Base-by-base conservation (phyloP, 2,329 filamentous ascomycete species). In the Aspergillus caelatus region DNA sequence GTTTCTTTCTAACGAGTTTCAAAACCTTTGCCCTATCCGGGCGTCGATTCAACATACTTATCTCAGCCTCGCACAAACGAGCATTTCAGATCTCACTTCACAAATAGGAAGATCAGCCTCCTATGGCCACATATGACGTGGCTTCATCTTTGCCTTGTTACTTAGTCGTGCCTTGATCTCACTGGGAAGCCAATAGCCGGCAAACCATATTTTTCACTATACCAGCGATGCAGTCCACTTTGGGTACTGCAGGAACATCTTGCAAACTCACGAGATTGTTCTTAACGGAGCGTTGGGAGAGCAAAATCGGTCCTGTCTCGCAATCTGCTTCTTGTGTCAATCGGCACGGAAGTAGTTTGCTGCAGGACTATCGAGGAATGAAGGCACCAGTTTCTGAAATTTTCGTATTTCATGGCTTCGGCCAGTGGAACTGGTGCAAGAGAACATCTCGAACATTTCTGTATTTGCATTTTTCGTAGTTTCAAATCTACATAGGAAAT, bases 201-300 rank as follows among this genome's bases (percentile, higher is more conserved):
- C 52, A 36, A 36, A 36, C 30, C 30, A n/a, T 55, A 30, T 41
- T 53, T 43, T 48, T 41, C 26, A 53, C 63, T 63, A 67, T 76
- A 80, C 89, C 89, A 91, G 83, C 87, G 90, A 88, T 91, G 89
- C 89, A 88, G 85, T 75, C 75, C 78, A 87, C 88, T 83, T 80
- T 85, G 86, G 84, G 86, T 89, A 85, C 84, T 86, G 89, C 90
- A 89, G 86, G 90, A 85, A 82, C 88, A 86, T 81, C 80, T 84
- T 86, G 88, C 83, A 64, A 60, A 41, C 68, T 65, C 85, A 82
- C 90, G 86, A 87, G 84, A 81, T 83, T 85, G 84, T 81, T 84
- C 89, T 89, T 90, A 92, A 92, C 90, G 90, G 90, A 92, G 88
- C 90, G 88, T 90, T 91, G 90, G 90, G 76, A 93, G 83, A 91